Percentiles rank a stretch among this genome's conserved stretches.
Conservation (phyloP, 257 asterid genomes). For the Ilex asprella region DNA sequence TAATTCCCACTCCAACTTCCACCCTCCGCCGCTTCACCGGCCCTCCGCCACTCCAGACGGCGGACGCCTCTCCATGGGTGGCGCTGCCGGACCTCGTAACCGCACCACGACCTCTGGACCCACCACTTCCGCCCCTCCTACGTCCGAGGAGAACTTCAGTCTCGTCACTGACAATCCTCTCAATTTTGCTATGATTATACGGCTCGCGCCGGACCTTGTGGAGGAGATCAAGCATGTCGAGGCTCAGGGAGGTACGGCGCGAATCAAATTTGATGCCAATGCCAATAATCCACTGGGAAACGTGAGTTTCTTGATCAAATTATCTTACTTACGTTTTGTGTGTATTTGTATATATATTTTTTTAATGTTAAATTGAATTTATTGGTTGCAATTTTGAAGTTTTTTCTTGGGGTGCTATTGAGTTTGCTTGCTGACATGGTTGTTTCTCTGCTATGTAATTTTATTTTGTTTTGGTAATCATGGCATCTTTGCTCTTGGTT, state of each 20-base stretch:
- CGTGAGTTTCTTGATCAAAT: conserved; percentile 47
- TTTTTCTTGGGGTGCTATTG: no score
- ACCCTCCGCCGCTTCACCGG: conserved; percentile 57
- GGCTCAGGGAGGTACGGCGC: conserved; percentile 60
- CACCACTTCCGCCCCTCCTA: conserved; percentile 33
- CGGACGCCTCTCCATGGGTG: conserved; percentile 46
- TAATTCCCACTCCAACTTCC: conserved; percentile 35
- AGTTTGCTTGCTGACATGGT: no score
- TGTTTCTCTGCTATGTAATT: no score
- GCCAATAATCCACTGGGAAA: conserved; percentile 65
- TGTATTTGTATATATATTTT: no score
- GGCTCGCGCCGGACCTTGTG: conserved; percentile 81
- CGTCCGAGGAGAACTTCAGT: conserved; percentile 65
- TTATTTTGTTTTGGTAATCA: no score
- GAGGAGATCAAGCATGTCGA: conserved; percentile 99
- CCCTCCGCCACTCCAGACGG: conserved; percentile 30
- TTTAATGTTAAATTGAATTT: background rate
- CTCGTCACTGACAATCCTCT: conserved; percentile 74
- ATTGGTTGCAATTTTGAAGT: no score
- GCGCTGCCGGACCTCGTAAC: conserved; percentile 35
- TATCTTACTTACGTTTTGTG: background rate
- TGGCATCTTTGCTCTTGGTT: no score
- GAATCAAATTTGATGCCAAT: conserved; percentile 81
- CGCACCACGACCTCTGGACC: conserved; percentile 36
- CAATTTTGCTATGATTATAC: conserved; percentile 81